These are phyloP conservation scores for Rhododendron mucronatum DNA, from an alignment of 148 eudicot species.

Conservation along the genomic window DNA sequence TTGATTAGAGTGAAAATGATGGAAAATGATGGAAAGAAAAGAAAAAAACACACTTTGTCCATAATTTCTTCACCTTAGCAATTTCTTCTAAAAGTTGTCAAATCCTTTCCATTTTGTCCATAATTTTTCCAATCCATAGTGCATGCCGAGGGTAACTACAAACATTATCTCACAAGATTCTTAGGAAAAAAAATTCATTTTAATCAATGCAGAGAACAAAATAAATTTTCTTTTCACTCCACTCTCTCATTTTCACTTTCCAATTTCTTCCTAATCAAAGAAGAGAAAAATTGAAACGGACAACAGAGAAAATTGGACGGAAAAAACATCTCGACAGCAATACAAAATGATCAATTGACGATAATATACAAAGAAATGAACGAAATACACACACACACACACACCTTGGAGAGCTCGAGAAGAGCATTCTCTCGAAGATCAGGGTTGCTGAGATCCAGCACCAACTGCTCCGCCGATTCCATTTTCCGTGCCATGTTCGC, in stretches of 20 bases:
- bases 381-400: not conserved
- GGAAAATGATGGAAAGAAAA: not conserved
- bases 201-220: not conserved
- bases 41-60: not conserved
- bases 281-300: not conserved
- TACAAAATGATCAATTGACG: not conserved
- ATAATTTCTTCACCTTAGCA: not conserved
- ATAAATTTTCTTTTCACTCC: not conserved
- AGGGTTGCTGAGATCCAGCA: slow-evolving; percentile 78
- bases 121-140: not conserved
- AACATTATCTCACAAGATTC: not conserved
- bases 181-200: not conserved
- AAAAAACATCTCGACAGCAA: not conserved
- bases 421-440: slow-evolving; percentile 91
- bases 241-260: not conserved
- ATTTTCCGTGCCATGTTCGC: slow-evolving; percentile 46
- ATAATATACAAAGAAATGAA: not conserved
- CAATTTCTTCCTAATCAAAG: not conserved
- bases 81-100: not conserved
- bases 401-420: slow-evolving; percentile 88
- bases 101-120: not conserved
- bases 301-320: not conserved
- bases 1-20: not conserved
- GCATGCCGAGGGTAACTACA: not conserved
- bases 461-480: slow-evolving; percentile 75